These are phyloP conservation scores for Gossypium laxum DNA, from an alignment of 441 rosid genomes.

Conservation along the genomic window DNA sequence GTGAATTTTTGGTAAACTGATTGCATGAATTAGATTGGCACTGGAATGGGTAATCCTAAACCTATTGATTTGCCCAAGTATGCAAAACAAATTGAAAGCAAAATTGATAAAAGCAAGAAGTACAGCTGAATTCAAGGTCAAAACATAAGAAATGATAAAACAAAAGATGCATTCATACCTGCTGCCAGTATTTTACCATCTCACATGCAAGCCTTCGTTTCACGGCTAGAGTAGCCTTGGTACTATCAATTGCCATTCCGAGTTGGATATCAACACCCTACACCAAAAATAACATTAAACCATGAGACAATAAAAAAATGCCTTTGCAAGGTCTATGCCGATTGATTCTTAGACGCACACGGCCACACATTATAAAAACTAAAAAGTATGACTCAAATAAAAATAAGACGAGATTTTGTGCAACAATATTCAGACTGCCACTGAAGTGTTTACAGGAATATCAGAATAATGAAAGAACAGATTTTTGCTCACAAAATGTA, in stretches of 20 bases:
- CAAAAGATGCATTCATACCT: slow-evolving; percentile 35
- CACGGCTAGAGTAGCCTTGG: slow-evolving; percentile 96
- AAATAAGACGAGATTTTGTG: background rate
- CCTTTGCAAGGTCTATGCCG: background rate
- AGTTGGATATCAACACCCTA: slow-evolving; percentile 97
- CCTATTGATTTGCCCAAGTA: background rate
- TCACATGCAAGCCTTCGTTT: slow-evolving; percentile 98
- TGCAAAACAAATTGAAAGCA: background rate
- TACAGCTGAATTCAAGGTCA: background rate
- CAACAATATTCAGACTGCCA: background rate
- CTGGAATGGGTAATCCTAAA: background rate
- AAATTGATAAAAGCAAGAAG: background rate
- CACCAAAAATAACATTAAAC: slow-evolving; percentile 11
- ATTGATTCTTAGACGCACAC: background rate
- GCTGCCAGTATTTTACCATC: slow-evolving; percentile 99
- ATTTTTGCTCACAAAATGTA: background rate
- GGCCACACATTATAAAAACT: background rate
- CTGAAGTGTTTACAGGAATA: background rate
- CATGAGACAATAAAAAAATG: background rate
- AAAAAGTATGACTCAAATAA: background rate
- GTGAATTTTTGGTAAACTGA: background rate
- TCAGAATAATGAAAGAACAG: background rate
- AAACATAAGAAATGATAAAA: background rate
- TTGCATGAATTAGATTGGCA: background rate
- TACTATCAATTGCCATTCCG: slow-evolving; percentile 92